These are phyloP conservation scores for Chaetomium tenue DNA, from an alignment of 495 filamentous ascomycete genomes.

Conservation along the genomic window DNA sequence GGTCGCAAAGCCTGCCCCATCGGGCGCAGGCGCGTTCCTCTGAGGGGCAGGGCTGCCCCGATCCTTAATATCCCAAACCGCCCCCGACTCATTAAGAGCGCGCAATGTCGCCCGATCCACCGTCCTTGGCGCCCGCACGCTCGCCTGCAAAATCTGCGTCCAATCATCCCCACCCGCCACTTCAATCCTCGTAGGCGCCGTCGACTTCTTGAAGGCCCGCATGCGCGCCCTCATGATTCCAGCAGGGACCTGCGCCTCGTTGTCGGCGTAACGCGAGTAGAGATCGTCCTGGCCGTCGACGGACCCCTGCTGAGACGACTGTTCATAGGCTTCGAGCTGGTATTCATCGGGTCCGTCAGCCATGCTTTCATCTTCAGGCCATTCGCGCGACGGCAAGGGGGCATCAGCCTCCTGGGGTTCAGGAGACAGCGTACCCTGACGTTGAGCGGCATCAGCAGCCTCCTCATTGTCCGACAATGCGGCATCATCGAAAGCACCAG, in stretches of 20 bases:
- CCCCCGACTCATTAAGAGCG: constrained; percentile 48
- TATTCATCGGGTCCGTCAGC: constrained; percentile 64
- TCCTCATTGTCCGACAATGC: constrained; percentile 51
- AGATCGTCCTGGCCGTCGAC: constrained; percentile 50
- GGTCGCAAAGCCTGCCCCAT: constrained; percentile 63
- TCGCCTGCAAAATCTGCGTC: constrained; percentile 87
- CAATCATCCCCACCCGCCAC: constrained; percentile 65
- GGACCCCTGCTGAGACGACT: constrained; percentile 32
- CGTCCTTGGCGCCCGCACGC: constrained; percentile 80
- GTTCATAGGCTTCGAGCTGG: constrained; percentile 35
- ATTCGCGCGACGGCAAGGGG: constrained; percentile 63
- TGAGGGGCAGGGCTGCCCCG: constrained; percentile 37
- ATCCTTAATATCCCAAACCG: constrained; percentile 39
- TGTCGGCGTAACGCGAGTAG: constrained; percentile 38
- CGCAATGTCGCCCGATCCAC: constrained; percentile 64
- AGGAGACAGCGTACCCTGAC: constrained; percentile 87
- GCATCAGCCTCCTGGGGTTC: constrained; percentile 75
- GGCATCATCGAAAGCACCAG: constrained; percentile 72
- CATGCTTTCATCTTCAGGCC: constrained; percentile 57
- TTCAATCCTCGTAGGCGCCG: constrained; percentile 60
- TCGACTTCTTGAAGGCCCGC: constrained; percentile 55
- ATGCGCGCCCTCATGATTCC: constrained; percentile 55
- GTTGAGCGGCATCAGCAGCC: constrained; percentile 38
- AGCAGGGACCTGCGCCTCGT: constrained; percentile 47
- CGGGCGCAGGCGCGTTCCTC: constrained; percentile 41